Percentiles rank a stretch among this genome's conserved stretches.
These are phyloP conservation scores for Sphagnum fallax DNA, from an alignment of 228 moss, liverwort and hornwort genomes.

Conservation along the genomic window DNA sequence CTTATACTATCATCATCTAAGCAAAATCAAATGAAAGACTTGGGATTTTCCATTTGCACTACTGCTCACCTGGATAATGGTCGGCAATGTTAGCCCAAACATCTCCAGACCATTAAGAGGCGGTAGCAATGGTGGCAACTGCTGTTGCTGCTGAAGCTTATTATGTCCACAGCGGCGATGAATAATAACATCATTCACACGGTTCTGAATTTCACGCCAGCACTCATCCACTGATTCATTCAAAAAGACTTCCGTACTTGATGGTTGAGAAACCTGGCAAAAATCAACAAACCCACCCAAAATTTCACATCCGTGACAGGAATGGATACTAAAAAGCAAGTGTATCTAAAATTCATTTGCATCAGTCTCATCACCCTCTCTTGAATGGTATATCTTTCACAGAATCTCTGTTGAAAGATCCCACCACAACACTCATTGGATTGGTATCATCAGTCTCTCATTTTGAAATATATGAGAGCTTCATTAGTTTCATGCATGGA, in stretches of 20 bases:
- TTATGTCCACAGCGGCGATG: slow-evolving; percentile 33
- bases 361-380: not conserved
- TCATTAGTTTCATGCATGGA: not conserved
- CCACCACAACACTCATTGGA: not conserved
- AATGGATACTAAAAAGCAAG: too few relatives aligned
- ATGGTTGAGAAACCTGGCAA: slow-evolving; percentile 29
- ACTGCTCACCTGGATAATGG: slow-evolving; percentile 51
- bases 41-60: not conserved
- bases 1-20: not conserved
- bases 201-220: slow-evolving; percentile 76
- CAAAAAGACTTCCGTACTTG: slow-evolving; percentile 24
- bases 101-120: slow-evolving; percentile 72
- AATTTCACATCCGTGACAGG: too few relatives aligned
- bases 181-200: slow-evolving; percentile 68
- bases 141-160: slow-evolving; percentile 15
- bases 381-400: not conserved
- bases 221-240: slow-evolving; percentile 70
- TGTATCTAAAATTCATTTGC: not conserved
- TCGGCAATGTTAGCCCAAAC: slow-evolving; percentile 66
- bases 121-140: slow-evolving; percentile 64
- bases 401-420: not conserved
- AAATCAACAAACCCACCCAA: not conserved
- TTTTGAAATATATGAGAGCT: not conserved
- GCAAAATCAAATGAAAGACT: not conserved
- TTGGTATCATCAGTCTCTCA: too few relatives aligned